Evolutionary conservation across 352 stramenopile species (phyloP), one percentile per base, ranked within the genome.

Genomic region (Phytophthora tentaculata): DNA sequence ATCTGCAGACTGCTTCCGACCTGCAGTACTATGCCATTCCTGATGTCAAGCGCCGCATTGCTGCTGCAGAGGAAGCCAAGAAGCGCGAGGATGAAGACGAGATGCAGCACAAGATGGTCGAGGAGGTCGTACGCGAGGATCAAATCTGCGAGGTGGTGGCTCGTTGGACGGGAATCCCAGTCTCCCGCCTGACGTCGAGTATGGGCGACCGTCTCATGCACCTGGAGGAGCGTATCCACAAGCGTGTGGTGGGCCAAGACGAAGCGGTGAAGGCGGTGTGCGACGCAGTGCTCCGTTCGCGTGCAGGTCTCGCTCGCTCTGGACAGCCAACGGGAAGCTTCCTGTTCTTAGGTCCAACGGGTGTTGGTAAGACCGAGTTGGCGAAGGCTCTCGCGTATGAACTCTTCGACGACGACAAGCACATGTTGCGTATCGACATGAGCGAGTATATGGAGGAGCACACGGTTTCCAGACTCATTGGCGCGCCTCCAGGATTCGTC

Each of bases 391-490:
- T 99, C 22, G 97, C 97, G 45, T 86, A 84, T 51, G 93, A 98
- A 61, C 76, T 99, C 2, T 99, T 99, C 53, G 94, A 99, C 72
- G 88, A 97, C 26, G 94, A 98, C 50, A 97, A 98, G 68, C 79
- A 96, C 69, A 94, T 99, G 74, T 84, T 98, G 22, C 84, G 97
- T 32, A 97, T 99, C 64, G 97, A 99, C 61, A 99, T 99, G 97
- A 97, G 80, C 50, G 97, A 99, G 76, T 99, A 99, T 79, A 99
- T 98, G 84, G 97, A 99, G 76, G 88, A 98, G 61, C 94, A 99
- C 73, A 97, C 90, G 0, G 96, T 99, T 1, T 82, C 89, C 14
- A 68, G 95, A 16, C 71, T 99, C 24, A 95, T 99, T 43, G 97
- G 97, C n/a, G 81, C 94, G 0, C 96, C 97, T 1, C 97, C 97